Percentiles rank a stretch among this genome's conserved stretches.
Conservation (phyloP, 225 moss, liverwort and hornwort species). For the Physcomitrellopsis africana region DNA sequence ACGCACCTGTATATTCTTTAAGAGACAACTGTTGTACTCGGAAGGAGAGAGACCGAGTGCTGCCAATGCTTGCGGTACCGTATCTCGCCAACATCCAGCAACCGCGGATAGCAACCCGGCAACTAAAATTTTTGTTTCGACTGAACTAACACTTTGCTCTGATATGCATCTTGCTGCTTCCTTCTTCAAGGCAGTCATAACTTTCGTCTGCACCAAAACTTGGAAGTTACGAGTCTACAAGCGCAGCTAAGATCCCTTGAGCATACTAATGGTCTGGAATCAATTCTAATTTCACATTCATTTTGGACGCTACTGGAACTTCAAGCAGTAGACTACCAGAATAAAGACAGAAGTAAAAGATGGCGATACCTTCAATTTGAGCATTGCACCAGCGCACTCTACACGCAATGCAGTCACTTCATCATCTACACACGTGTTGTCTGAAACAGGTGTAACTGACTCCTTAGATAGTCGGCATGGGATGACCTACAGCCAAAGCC, state of each 20-base stretch:
- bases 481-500: neutral
- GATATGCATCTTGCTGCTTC: slow-evolving; percentile 39
- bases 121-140: slow-evolving; percentile 33
- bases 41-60: slow-evolving; percentile 43
- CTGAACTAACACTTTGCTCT: slow-evolving; percentile 27
- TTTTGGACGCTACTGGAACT: neutral
- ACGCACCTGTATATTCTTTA: slow-evolving; percentile 34
- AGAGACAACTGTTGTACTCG: slow-evolving; percentile 38
- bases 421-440: neutral
- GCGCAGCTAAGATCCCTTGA: neutral
- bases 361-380: slow-evolving; percentile 30
- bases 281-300: neutral
- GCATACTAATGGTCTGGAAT: neutral
- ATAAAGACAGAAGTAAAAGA: slow-evolving; percentile 4
- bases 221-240: slow-evolving; percentile 2
- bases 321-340: neutral
- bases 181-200: slow-evolving; percentile 36
- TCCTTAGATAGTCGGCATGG: neutral
- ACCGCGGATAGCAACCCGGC: slow-evolving; percentile 34
- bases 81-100: slow-evolving; percentile 36
- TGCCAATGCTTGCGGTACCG: slow-evolving; percentile 39
- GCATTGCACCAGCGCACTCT: slow-evolving; percentile 12
- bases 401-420: slow-evolving; percentile 6
- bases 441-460: neutral
- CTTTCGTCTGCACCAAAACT: slow-evolving; percentile 34